phyloP scores from a whole-genome alignment of 2,329 filamentous ascomycete species.

The Aulographum hederae region DNA sequence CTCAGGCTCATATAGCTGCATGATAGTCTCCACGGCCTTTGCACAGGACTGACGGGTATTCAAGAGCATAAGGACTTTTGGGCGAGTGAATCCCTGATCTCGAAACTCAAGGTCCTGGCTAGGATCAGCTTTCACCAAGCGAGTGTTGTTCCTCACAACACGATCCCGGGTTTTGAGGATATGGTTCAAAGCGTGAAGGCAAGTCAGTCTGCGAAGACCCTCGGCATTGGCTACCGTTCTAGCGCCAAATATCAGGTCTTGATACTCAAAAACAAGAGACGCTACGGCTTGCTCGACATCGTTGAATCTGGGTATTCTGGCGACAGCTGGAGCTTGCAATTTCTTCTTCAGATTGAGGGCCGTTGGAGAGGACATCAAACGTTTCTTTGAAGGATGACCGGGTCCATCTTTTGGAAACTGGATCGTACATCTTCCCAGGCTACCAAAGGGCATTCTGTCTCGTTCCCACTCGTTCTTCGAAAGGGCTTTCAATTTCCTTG shows the following conservation, averaged over 20 bases:
- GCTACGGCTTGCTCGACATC: constrained; percentile 46
- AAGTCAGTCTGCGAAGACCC: constrained; percentile 51
- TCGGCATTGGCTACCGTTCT: constrained; percentile 51
- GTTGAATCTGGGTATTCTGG: constrained; percentile 39
- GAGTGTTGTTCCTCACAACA: constrained; percentile 82
- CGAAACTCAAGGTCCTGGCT: constrained; percentile 49
- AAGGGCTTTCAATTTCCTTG: too few species aligned
- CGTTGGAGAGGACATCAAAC: constrained; percentile 2
- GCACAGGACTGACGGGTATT: constrained; percentile 79
- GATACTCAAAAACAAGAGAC: constrained; percentile 62
- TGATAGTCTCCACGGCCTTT: constrained; percentile 59
- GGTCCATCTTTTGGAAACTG: too few species aligned
- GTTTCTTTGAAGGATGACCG: too few species aligned
- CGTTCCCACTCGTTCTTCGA: too few species aligned
- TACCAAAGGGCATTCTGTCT: too few species aligned
- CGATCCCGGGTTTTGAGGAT: constrained; percentile 83
- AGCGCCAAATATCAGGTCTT: constrained; percentile 60
- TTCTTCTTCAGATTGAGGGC: constrained; percentile 52
- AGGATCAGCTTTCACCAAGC: constrained; percentile 45
- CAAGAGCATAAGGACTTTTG: constrained; percentile 78
- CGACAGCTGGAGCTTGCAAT: constrained; percentile 35
- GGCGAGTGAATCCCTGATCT: constrained; percentile 89
- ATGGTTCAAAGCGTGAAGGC: constrained; percentile 79
- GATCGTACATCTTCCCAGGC: too few species aligned
- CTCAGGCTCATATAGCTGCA: constrained; percentile 58